Evolutionary conservation across 148 eudicot genomes (phyloP), one percentile per base, ranked within the genome.

Genomic region (Amaranthus hypochondriacus): DNA sequence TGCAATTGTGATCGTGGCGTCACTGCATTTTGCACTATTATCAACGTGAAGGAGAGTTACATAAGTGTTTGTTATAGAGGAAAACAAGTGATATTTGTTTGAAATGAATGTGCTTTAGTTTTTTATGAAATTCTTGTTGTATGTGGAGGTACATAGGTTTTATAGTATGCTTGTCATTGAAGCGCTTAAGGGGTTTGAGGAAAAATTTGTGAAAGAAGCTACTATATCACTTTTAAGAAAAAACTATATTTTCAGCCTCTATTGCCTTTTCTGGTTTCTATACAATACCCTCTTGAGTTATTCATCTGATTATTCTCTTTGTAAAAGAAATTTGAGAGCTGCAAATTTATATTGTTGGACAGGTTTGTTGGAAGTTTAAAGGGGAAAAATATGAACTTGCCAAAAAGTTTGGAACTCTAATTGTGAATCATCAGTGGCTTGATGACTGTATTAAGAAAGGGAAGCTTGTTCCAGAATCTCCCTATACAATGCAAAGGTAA

Each of bases 321-420:
- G 6, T 4, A 4, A 28, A 28, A 28, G 1, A 12, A 13, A 7
- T 62, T 5, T 21, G 47, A 18, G 56, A 3, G 4, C 28, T 21
- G 4, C 46, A 9, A 56, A 66, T 6, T 53, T 44, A 5, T 57
- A 55, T 66, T 66, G 18, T 66, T 76, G 76, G 56, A 59, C 77
- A 95, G 99, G 83, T 95, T 65, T 95, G 99, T 73, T 87, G 90
- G 96, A 86, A 86, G 79, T 88, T 87, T 82, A 78, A 90, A 73
- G 99, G 99, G 39, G 78, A 70, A 66, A 95, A 92, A 48, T 90
- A 90, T 77, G 86, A 87, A 68, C 62, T 88, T 78, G 96, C 94
- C 18, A 88, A 84, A 80, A 82, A 82, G 79, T 77, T 84, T 12
- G 84, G 86, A 69, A 92, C 77, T 6, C 12, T 68, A 9, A 78